A percentile compares a stretch with the other conserved stretches of the same genome.
Evolutionary conservation across 148 eudicot genomes (phyloP).

Genomic region (Persicaria maculosa): DNA sequence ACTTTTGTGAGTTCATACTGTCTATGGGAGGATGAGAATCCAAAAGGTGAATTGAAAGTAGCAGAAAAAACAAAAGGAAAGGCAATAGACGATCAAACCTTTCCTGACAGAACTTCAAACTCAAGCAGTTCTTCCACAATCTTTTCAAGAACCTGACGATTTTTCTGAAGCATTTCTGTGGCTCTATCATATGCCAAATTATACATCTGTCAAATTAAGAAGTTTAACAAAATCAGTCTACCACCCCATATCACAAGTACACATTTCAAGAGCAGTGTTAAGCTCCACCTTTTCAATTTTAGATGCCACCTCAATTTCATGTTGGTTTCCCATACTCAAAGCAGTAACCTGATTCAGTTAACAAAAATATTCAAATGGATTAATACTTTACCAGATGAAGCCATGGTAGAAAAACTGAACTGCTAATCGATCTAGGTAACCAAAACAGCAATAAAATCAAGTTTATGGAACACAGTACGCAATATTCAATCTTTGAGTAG

Average conservation of each 20-base stretch:
- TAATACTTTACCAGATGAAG: conserved; percentile 5
- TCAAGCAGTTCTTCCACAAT: conserved; percentile 78
- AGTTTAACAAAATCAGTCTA: neutral
- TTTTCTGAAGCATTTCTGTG: conserved; percentile 60
- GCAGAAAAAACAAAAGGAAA: neutral
- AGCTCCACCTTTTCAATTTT: conserved; percentile 67
- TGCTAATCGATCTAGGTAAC: neutral
- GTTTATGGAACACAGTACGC: neutral
- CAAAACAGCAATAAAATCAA: neutral
- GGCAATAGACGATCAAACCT: conserved; percentile 36
- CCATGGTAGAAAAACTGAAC: neutral
- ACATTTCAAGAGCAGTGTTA: neutral
- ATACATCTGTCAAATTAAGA: conserved; percentile 43
- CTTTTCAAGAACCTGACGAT: conserved; percentile 59
- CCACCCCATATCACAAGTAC: neutral
- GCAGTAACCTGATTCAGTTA: conserved; percentile 40
- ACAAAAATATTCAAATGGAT: conserved; percentile 9
- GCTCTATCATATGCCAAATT: conserved; percentile 83
- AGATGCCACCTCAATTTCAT: conserved; percentile 71
- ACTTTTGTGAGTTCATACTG: conserved; percentile 1
- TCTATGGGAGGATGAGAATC: neutral
- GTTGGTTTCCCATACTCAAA: conserved; percentile 77
- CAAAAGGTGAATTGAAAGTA: neutral
- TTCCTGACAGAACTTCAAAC: conserved; percentile 71
- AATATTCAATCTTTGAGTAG: neutral